phyloP scores from a whole-genome alignment of 2,329 filamentous ascomycete species.

The Akanthomyces uredinophilus region DNA sequence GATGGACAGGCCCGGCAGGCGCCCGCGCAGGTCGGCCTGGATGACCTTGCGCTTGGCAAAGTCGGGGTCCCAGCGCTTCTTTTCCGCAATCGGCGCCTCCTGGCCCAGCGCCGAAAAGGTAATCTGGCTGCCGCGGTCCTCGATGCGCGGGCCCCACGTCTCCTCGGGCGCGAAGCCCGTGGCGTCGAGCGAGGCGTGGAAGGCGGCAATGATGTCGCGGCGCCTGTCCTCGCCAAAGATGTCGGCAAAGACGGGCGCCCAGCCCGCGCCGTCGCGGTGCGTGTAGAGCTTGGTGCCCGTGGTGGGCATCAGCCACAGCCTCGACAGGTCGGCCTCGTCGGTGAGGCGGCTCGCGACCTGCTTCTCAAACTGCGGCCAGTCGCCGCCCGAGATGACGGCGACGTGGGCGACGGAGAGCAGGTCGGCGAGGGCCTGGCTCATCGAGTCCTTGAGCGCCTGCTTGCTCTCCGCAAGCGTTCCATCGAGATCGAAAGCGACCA shows the following conservation, averaged over 20 bases:
- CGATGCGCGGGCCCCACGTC: slow-evolving; percentile 35
- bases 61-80: slow-evolving; percentile 34
- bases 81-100: slow-evolving; percentile 31
- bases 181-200: slow-evolving; percentile 30
- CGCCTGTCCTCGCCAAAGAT: slow-evolving; percentile 24
- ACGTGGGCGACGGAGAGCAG: slow-evolving; percentile 35
- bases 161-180: slow-evolving; percentile 33
- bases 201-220: slow-evolving; percentile 28
- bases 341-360: slow-evolving; percentile 34
- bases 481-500: slow-evolving; percentile 12
- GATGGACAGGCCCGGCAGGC: slow-evolving; percentile 33
- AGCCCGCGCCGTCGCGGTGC: slow-evolving; percentile 21
- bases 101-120: slow-evolving; percentile 38
- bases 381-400: slow-evolving; percentile 36
- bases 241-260: slow-evolving; percentile 33
- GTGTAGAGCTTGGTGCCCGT: slow-evolving; percentile 27
- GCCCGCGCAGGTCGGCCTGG: slow-evolving; percentile 29
- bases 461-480: slow-evolving; percentile 13
- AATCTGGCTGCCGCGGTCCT: slow-evolving; percentile 37
- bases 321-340: slow-evolving; percentile 28
- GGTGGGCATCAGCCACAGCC: slow-evolving; percentile 38
- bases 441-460: slow-evolving; percentile 4
- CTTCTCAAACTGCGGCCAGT: slow-evolving; percentile 38
- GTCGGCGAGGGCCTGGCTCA: slow-evolving; percentile 7
- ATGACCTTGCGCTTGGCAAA: slow-evolving; percentile 36